phyloP scores from a whole-genome alignment of 768 basidiomycete genomes.

The Phylloporus sp. region DNA sequence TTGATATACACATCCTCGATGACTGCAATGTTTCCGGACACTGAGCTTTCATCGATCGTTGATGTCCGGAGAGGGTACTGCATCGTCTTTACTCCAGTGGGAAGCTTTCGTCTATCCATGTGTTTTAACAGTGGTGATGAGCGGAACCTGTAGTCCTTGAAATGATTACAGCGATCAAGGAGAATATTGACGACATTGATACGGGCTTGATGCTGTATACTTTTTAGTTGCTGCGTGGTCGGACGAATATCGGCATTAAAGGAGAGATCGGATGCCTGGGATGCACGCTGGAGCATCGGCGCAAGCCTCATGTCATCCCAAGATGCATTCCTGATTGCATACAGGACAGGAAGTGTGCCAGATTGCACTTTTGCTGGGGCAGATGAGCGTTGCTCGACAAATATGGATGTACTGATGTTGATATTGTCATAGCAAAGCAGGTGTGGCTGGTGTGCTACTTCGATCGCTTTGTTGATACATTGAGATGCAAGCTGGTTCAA shows the following conservation, averaged over 20 bases:
- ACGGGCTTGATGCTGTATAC: neutral
- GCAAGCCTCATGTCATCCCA: neutral
- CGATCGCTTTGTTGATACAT: neutral
- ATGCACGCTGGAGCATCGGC: neutral
- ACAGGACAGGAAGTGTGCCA: constrained; percentile 33
- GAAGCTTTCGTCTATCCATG: neutral
- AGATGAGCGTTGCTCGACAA: constrained; percentile 27
- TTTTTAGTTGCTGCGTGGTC: neutral
- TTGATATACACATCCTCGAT: constrained; percentile 2
- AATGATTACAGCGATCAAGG: neutral
- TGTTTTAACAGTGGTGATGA: neutral
- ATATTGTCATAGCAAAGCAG: constrained; percentile 24
- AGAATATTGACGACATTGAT: neutral
- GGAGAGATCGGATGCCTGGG: neutral
- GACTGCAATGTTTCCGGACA: neutral
- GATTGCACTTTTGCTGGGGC: constrained; percentile 34
- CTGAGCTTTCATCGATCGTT: constrained; percentile 5
- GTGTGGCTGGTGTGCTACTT: neutral
- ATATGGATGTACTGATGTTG: constrained; percentile 29
- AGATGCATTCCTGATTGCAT: constrained; percentile 13
- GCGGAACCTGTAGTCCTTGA: neutral
- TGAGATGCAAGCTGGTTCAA: neutral
- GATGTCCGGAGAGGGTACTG: constrained; percentile 2
- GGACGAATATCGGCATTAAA: constrained; percentile 1
- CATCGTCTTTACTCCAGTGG: neutral